phyloP scores from a whole-genome alignment of 495 filamentous ascomycete genomes.

The Aspergillus homomorphus region DNA sequence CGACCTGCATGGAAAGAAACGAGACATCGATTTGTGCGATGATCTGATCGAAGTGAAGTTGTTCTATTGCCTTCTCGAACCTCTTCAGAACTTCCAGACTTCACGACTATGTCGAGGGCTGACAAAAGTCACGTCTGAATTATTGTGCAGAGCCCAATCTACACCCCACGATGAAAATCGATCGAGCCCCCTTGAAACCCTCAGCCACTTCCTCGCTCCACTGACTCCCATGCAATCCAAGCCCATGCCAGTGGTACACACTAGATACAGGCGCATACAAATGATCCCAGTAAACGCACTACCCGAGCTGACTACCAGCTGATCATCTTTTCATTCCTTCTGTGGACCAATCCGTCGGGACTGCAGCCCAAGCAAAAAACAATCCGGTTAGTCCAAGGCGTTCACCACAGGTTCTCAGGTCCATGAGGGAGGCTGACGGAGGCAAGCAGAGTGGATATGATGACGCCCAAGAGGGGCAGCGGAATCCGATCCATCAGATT shows the following conservation, averaged over 20 bases:
- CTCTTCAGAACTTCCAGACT: background rate
- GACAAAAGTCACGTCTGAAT: background rate
- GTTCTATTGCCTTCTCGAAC: background rate
- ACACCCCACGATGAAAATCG: background rate
- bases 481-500: background rate
- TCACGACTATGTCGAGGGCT: background rate
- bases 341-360: slow-evolving; percentile 4
- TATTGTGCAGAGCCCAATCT: background rate
- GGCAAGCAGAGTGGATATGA: background rate
- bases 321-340: slow-evolving; percentile 3
- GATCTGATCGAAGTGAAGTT: background rate
- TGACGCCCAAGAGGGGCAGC: background rate
- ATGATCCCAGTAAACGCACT: background rate
- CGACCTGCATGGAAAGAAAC: background rate
- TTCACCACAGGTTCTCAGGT: background rate
- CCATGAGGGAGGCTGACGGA: background rate
- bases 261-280: background rate
- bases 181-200: background rate
- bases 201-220: background rate
- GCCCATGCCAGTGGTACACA: background rate
- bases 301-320: background rate
- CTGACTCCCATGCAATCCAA: background rate
- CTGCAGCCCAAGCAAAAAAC: background rate
- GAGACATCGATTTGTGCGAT: background rate
- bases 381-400: background rate